These are phyloP conservation scores for Penicillium desertorum DNA, from an alignment of 495 filamentous ascomycete species.

Conservation along the genomic window DNA sequence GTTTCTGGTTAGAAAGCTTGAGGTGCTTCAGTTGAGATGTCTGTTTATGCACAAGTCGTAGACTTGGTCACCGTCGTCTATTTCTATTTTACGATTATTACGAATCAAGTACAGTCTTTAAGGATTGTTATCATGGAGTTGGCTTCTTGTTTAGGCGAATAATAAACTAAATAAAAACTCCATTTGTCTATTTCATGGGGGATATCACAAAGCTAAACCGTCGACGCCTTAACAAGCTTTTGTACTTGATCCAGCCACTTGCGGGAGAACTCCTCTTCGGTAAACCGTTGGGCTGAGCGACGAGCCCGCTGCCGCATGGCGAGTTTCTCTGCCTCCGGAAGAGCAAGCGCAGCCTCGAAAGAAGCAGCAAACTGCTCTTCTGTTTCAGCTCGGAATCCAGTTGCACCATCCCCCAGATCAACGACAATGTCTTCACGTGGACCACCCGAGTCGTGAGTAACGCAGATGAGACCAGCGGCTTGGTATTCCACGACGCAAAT, in stretches of 20 bases:
- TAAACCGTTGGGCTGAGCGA: conserved; percentile 75
- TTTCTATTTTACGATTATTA: conserved; percentile 15
- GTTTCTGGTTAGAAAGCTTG: not conserved
- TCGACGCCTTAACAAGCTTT: conserved; percentile 55
- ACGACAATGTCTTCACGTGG: conserved; percentile 92
- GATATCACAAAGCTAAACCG: conserved; percentile 11
- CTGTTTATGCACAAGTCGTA: not conserved
- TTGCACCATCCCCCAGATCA: conserved; percentile 69
- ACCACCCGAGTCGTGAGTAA: conserved; percentile 89
- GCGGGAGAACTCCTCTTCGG: conserved; percentile 77
- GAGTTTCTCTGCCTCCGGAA: conserved; percentile 65
- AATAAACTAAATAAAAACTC: not conserved
- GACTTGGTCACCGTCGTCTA: conserved; percentile 2
- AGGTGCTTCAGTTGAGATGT: not conserved
- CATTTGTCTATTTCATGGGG: conserved; percentile 13
- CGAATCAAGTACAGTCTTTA: conserved; percentile 5
- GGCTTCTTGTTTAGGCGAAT: not conserved
- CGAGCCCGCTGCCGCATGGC: conserved; percentile 72
- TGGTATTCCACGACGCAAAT: conserved; percentile 99
- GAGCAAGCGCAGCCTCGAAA: conserved; percentile 71
- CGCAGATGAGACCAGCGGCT: conserved; percentile 85
- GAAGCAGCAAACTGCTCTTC: conserved; percentile 71
- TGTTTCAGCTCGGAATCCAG: conserved; percentile 82
- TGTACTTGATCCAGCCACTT: conserved; percentile 73
- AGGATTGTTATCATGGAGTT: not conserved